These are phyloP conservation scores for Alternaria arbusti DNA, from an alignment of 2,329 filamentous ascomycete genomes.

Conservation along the genomic window DNA sequence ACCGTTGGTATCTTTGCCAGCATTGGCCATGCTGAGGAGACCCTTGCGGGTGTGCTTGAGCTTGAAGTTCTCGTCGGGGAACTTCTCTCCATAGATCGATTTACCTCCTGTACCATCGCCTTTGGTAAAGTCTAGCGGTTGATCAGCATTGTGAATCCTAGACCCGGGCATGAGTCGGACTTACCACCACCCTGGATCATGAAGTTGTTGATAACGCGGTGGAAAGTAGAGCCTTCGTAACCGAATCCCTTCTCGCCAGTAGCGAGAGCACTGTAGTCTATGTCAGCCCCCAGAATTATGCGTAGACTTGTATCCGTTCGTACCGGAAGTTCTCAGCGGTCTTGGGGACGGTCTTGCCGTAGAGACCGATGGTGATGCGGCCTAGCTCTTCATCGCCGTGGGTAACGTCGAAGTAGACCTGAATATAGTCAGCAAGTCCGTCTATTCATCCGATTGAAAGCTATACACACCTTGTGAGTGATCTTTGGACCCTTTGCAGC, in stretches of 20 bases:
- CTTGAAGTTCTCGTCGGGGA: conserved; percentile 94
- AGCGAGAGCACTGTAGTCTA: conserved; percentile 71
- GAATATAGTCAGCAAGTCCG: conserved; percentile 2
- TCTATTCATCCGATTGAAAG: background rate
- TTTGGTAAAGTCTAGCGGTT: conserved; percentile 5
- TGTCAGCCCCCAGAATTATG: conserved; percentile 14
- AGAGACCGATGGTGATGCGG: conserved; percentile 80
- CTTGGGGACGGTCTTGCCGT: conserved; percentile 86
- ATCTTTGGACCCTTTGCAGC: conserved; percentile 81
- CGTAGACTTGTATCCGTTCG: background rate
- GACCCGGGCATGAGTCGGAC: background rate
- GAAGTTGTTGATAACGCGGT: conserved; percentile 88
- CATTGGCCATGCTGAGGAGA: conserved; percentile 71
- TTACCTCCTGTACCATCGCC: conserved; percentile 84
- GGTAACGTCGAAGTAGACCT: conserved; percentile 82
- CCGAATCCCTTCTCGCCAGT: conserved; percentile 88
- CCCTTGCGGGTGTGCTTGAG: conserved; percentile 88
- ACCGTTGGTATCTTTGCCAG: conserved; percentile 74
- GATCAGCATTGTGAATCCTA: background rate
- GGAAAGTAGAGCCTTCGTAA: conserved; percentile 82
- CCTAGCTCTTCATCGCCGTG: conserved; percentile 77
- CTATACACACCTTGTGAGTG: conserved; percentile 76
- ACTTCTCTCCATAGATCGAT: conserved; percentile 86
- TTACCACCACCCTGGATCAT: conserved; percentile 84
- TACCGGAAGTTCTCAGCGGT: conserved; percentile 70